Evolutionary conservation across 2,329 filamentous ascomycete genomes (phyloP).

Genomic region (Fusarium tanahbumbuense): DNA sequence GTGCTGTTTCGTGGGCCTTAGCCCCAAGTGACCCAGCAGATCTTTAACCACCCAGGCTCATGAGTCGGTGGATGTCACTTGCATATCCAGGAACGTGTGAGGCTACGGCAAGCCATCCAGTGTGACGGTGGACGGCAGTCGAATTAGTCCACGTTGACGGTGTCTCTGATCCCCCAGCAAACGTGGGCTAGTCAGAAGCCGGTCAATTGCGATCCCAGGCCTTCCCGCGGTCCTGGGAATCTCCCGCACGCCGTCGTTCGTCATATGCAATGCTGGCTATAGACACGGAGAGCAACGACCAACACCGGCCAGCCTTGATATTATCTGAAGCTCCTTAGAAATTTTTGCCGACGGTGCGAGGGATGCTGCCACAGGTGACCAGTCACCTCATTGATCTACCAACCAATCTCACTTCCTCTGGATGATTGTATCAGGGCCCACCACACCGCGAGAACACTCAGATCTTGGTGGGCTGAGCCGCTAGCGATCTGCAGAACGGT

Average conservation of each 20-base stretch:
- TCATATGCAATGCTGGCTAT: slow-evolving; percentile 25
- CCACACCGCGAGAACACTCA: slow-evolving; percentile 39
- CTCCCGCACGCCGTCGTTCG: slow-evolving; percentile 44
- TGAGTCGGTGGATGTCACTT: slow-evolving; percentile 46
- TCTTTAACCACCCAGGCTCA: slow-evolving; percentile 38
- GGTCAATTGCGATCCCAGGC: slow-evolving; percentile 44
- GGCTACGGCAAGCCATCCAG: slow-evolving; percentile 48
- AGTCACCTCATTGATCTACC: slow-evolving; percentile 46
- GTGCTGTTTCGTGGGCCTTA: slow-evolving; percentile 37
- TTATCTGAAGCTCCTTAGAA: neutral
- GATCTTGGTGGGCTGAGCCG: slow-evolving; percentile 46
- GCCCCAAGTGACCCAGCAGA: slow-evolving; percentile 35
- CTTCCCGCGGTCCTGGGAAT: slow-evolving; percentile 45
- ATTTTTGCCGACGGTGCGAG: slow-evolving; percentile 20
- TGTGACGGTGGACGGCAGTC: slow-evolving; percentile 45
- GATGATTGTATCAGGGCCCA: slow-evolving; percentile 37
- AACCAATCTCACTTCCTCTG: slow-evolving; percentile 45
- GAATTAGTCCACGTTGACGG: slow-evolving; percentile 42
- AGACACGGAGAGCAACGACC: slow-evolving; percentile 14
- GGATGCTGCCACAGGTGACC: slow-evolving; percentile 35
- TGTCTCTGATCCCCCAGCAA: slow-evolving; percentile 44
- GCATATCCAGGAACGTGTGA: slow-evolving; percentile 49
- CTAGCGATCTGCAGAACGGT: slow-evolving; percentile 48
- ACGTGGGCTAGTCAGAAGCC: slow-evolving; percentile 40
- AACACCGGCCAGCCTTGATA: slow-evolving; percentile 24